These are phyloP conservation scores for Capsicum baccatum DNA, from an alignment of 257 asterid species.

Conservation along the genomic window DNA sequence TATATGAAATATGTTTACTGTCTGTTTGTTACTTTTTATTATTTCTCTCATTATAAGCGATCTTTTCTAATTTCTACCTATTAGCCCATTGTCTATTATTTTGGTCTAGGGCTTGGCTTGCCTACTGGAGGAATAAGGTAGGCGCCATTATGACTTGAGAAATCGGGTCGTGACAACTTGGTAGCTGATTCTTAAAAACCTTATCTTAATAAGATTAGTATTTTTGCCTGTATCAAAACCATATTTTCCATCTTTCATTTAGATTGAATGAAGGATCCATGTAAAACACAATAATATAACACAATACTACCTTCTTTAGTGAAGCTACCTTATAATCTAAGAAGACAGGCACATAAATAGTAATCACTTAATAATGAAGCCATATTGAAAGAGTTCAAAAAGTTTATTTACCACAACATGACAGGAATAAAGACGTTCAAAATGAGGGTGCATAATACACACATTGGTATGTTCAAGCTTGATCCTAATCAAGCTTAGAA, in stretches of 20 bases:
- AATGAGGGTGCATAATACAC: constrained; percentile 6
- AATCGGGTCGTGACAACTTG: no score
- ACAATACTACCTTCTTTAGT: neutral
- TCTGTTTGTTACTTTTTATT: no score
- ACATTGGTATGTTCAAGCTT: neutral
- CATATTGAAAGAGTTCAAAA: neutral
- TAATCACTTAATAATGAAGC: neutral
- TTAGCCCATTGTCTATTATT: no score
- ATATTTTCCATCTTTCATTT: constrained; percentile 9
- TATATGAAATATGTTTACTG: no score
- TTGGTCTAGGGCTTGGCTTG: no score
- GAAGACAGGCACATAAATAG: neutral
- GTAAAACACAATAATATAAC: neutral
- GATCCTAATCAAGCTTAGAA: neutral
- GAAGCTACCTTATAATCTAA: neutral
- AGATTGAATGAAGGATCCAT: neutral
- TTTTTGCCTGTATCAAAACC: neutral
- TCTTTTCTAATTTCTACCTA: no score
- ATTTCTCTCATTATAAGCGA: no score
- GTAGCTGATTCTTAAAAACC: neutral
- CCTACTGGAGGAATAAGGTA: no score
- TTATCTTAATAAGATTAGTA: neutral
- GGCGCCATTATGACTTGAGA: no score
- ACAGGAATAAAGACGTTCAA: constrained; percentile 5
- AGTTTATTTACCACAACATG: constrained; percentile 9